Conservation (phyloP, 2,329 filamentous ascomycete genomes). For the Drechslerella dactyloides region DNA sequence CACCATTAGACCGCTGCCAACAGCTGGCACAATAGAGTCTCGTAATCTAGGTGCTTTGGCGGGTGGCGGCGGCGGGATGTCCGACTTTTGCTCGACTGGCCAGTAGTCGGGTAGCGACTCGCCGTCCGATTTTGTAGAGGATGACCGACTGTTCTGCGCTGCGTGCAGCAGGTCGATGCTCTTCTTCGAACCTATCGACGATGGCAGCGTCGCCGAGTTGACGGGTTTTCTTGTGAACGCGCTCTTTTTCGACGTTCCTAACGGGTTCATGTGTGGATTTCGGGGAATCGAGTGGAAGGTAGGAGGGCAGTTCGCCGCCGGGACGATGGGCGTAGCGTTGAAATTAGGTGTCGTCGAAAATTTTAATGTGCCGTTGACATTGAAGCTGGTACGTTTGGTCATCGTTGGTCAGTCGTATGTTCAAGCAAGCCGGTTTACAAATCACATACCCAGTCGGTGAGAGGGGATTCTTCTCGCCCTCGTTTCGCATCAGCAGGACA, state of each 20-base stretch:
- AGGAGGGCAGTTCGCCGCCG: slow-evolving; percentile 37
- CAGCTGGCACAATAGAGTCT: slow-evolving; percentile 43
- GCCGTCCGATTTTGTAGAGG: background rate
- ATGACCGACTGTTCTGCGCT: slow-evolving; percentile 10
- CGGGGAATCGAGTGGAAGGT: slow-evolving; percentile 43
- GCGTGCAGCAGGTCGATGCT: slow-evolving; percentile 44
- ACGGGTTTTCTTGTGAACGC: slow-evolving; percentile 48
- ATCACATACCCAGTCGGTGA: slow-evolving; percentile 22
- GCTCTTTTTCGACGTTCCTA: slow-evolving; percentile 22
- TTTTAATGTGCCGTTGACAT: slow-evolving; percentile 30
- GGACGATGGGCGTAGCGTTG: slow-evolving; percentile 40
- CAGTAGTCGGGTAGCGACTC: background rate
- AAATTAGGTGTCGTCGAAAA: slow-evolving; percentile 50
- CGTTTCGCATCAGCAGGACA: slow-evolving; percentile 39
- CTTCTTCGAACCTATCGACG: slow-evolving; percentile 39
- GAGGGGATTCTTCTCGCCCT: slow-evolving; percentile 18
- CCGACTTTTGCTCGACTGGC: slow-evolving; percentile 32
- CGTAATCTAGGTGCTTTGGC: slow-evolving; percentile 48
- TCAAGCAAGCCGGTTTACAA: background rate
- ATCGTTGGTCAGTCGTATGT: slow-evolving; percentile 7
- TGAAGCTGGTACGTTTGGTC: slow-evolving; percentile 22
- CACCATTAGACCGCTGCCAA: slow-evolving; percentile 19
- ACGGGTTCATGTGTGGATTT: slow-evolving; percentile 21
- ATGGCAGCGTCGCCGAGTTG: slow-evolving; percentile 19
- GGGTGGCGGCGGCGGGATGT: slow-evolving; percentile 38